Evolutionary conservation across 2,329 filamentous ascomycete species (phyloP).

Genomic region (Cytospora chrysosperma): DNA sequence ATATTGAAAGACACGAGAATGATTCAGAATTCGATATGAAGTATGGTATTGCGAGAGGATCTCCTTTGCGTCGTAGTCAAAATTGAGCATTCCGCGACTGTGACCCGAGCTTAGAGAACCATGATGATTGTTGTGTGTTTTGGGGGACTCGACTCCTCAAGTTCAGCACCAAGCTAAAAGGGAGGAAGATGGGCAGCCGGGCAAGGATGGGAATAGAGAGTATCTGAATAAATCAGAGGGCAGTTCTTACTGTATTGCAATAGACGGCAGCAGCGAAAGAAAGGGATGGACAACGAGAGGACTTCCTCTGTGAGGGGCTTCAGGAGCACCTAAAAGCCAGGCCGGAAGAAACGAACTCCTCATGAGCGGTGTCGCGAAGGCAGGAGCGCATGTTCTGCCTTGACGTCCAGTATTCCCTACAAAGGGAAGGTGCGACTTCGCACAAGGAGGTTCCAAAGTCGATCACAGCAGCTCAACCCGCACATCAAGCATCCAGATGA

Average conservation of each 20-base stretch:
- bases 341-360: not conserved
- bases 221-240: not conserved
- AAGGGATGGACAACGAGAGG: not conserved
- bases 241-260: not conserved
- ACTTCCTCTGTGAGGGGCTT: not conserved
- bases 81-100: constrained; percentile 12
- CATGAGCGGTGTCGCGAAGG: not conserved
- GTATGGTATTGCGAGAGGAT: constrained; percentile 4
- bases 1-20: constrained; percentile 20
- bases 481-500: too few relatives aligned
- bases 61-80: constrained; percentile 17
- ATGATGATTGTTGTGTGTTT: constrained; percentile 11
- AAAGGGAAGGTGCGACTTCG: not conserved
- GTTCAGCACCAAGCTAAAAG: not conserved
- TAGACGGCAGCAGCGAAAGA: not conserved
- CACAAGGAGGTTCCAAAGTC: not conserved
- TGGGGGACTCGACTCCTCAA: not conserved
- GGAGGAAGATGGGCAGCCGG: not conserved
- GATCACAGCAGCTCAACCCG: not conserved
- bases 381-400: not conserved
- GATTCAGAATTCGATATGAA: constrained; percentile 19
- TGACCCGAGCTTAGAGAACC: constrained; percentile 7
- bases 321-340: not conserved
- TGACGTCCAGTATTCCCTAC: not conserved
- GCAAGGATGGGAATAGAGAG: not conserved